Percentiles rank a stretch among this genome's conserved stretches.
Conservation (phyloP, 1,284 basidiomycete genomes). For the Paramarasmius palmivorus region DNA sequence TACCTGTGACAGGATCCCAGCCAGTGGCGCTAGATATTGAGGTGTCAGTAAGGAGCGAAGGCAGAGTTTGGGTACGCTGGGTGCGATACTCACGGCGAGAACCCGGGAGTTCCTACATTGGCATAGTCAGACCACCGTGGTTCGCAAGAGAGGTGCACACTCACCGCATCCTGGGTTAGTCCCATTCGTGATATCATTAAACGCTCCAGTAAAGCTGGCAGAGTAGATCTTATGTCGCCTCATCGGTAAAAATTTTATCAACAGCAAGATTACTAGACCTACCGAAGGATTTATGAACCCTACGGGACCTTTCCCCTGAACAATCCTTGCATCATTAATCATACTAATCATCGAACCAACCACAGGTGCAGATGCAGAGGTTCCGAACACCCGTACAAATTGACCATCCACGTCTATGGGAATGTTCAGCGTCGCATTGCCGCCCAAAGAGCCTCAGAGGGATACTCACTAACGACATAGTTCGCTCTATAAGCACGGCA, state of each 20-base stretch:
- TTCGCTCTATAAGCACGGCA: slow-evolving; percentile 39
- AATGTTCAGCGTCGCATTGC: no score
- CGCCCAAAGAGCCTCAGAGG: no score
- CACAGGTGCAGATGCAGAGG: slow-evolving; percentile 39
- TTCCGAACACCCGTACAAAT: slow-evolving; percentile 36
- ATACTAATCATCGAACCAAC: slow-evolving; percentile 44
- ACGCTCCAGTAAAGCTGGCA: slow-evolving; percentile 34
- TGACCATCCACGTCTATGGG: slow-evolving; percentile 35
- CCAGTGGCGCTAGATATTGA: slow-evolving; percentile 27
- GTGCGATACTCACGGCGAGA: slow-evolving; percentile 34
- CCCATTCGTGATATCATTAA: slow-evolving; percentile 50
- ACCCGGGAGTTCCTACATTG: slow-evolving; percentile 26
- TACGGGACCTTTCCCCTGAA: slow-evolving; percentile 39
- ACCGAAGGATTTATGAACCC: slow-evolving; percentile 42
- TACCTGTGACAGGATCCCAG: slow-evolving; percentile 45
- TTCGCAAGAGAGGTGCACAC: slow-evolving; percentile 3
- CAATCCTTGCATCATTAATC: slow-evolving; percentile 45
- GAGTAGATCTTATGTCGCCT: slow-evolving; percentile 37
- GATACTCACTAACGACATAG: slow-evolving; percentile 37
- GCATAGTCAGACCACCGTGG: neutral
- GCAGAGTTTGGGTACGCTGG: neutral
- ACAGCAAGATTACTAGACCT: slow-evolving; percentile 12
- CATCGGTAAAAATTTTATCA: neutral
- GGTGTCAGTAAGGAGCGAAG: neutral
- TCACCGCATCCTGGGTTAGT: slow-evolving; percentile 46